Evolutionary conservation across 129 eudicot genomes (phyloP).

Genomic region (Rutidosis leptorrhynchoides): DNA sequence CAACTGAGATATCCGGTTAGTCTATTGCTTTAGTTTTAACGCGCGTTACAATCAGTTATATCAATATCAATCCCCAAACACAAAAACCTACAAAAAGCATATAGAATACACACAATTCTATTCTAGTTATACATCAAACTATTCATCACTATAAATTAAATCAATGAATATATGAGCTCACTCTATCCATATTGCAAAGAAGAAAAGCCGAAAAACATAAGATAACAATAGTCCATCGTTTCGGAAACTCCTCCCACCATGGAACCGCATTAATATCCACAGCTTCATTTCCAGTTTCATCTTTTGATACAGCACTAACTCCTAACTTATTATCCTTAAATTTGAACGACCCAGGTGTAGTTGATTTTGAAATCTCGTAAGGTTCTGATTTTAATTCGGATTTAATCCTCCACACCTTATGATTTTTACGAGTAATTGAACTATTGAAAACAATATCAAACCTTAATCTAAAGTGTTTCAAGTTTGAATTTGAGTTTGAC

Average conservation of each 20-base stretch:
- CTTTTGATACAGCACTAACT: slow-evolving; percentile 24
- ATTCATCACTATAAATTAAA: neutral
- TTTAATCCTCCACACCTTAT: slow-evolving; percentile 40
- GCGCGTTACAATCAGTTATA: too few relatives aligned
- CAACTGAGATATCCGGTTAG: too few relatives aligned
- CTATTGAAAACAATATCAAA: slow-evolving; percentile 17
- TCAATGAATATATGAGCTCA: slow-evolving; percentile 29
- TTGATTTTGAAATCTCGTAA: slow-evolving; percentile 39
- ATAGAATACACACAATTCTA: neutral
- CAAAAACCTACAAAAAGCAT: neutral
- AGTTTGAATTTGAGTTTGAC: neutral
- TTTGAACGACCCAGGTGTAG: slow-evolving; percentile 34
- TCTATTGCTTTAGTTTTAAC: too few relatives aligned
- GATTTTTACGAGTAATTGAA: slow-evolving; percentile 21
- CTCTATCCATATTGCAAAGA: slow-evolving; percentile 95
- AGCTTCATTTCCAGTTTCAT: slow-evolving; percentile 29
- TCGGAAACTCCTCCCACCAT: slow-evolving; percentile 91
- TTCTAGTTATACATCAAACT: neutral
- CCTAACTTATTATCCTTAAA: slow-evolving; percentile 30
- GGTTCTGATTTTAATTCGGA: slow-evolving; percentile 64
- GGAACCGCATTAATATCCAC: slow-evolving; percentile 19
- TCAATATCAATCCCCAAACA: too few relatives aligned
- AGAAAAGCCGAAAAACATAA: slow-evolving; percentile 83
- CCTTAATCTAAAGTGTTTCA: slow-evolving; percentile 15
- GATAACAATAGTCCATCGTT: slow-evolving; percentile 79